Base-by-base conservation (phyloP, 129 eudicot genomes). In the Erigeron canadensis region DNA sequence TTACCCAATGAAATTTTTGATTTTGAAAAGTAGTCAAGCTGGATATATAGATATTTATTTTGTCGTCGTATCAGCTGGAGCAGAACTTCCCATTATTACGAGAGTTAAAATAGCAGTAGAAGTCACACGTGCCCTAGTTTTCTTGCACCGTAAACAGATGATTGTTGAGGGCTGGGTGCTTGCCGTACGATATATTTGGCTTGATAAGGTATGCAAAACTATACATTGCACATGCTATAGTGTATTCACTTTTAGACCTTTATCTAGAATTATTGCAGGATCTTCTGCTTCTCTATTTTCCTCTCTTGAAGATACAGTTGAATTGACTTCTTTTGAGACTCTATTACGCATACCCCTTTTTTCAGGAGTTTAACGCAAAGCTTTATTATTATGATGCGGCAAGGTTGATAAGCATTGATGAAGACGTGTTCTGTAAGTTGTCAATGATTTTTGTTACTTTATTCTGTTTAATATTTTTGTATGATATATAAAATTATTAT, bases 131-230 rank as follows among this genome's bases (percentile, higher is more conserved):
- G 73, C 61, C 73, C 62, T 68, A 6, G 62, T 16, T 28, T 68
- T 50, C 6, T 55, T 68, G 50, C 61, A 34, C 4, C 47, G 37
- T n/a, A 68, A 68, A 47, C 10, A 34, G 58, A 34, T 68, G 62
- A 50, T 68, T 16, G 10, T 48, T n/a, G 10, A 68, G 34, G 73
- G 50, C 9, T 48, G 73, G 73, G 16, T 68, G 34, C 73, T 68
- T 8, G 61, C 48, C 22, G 18, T 21, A 28, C 7, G 37, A 23
- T 60, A 68, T 8, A 68, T 68, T 34, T 68, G 61, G 73, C 60
- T 68, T 68, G 61, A 68, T 47, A 48, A 68, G 73, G 73, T 68
- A 50, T n/a, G n/a, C n/a, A n/a, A n/a, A n/a, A n/a, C n/a, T n/a
- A n/a, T n/a, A n/a, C n/a, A n/a, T n/a, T n/a, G n/a, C n/a, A n/a